These are phyloP conservation scores for Gillenia trifoliata DNA, from an alignment of 306 rosid species.

Conservation along the genomic window DNA sequence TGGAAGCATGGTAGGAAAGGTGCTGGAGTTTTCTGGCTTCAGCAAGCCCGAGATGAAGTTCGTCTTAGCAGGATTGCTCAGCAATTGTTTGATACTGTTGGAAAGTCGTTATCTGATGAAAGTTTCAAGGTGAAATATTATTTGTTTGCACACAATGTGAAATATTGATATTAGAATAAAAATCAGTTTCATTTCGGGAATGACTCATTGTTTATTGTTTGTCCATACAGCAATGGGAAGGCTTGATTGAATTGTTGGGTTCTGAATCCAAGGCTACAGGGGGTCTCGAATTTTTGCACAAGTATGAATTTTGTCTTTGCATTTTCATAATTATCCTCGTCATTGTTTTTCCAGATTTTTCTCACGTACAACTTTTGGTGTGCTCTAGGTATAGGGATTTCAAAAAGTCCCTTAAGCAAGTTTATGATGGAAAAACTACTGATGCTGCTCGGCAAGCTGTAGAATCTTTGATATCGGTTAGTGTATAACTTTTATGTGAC, in stretches of 20 bases:
- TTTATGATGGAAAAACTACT: conserved; percentile 48
- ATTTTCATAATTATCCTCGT: not conserved
- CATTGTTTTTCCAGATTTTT: conserved; percentile 14
- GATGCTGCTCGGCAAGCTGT: conserved; percentile 76
- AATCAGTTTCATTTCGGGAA: conserved; percentile 6
- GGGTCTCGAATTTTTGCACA: conserved; percentile 88
- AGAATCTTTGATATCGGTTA: conserved; percentile 68
- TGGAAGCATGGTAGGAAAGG: conserved; percentile 98
- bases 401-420: conserved; percentile 75
- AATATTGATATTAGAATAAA: conserved; percentile 3
- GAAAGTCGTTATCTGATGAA: conserved; percentile 89
- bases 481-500: not conserved
- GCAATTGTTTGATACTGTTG: conserved; percentile 86
- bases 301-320: conserved; percentile 39
- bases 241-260: conserved; percentile 85
- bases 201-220: conserved; percentile 1
- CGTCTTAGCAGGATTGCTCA: conserved; percentile 82
- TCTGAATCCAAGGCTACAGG: conserved; percentile 85
- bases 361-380: conserved; percentile 10
- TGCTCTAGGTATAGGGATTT: conserved; percentile 80
- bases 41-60: conserved; percentile 72
- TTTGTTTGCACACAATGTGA: not conserved
- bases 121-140: conserved; percentile 62
- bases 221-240: conserved; percentile 86
- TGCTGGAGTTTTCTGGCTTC: conserved; percentile 90